Evolutionary conservation across 495 filamentous ascomycete genomes (phyloP), one percentile per base, ranked within the genome.

Genomic region (Tuber microsphaerosporum): DNA sequence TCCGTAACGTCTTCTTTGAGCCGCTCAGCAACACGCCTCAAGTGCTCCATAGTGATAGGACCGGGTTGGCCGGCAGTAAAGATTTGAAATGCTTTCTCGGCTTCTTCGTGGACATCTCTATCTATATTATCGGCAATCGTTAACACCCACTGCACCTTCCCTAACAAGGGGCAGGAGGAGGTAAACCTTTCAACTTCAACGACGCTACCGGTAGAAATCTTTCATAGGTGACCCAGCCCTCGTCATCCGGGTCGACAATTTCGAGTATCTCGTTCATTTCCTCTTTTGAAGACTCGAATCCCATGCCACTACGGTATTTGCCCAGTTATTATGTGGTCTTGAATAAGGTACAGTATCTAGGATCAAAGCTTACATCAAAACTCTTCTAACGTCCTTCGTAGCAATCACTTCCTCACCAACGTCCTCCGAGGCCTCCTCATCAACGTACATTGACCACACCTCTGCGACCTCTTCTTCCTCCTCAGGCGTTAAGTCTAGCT

Each of bases 381-480:
- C 93, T 79, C 92, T 89, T 65, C 92, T 87, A 73, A 97, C 91
- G 84, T 97, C 93, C 75, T 87, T 86, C n/a, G 87, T 89, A 14
- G 88, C 87, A 70, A 97, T 90, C 22, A 93, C 90, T 45, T 65
- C 65, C 46, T 79, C 74, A 77, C 90, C 91, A 70, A 92, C 88
- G 74, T 90, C 90, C 77, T 92, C 89, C 76, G 88, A 87, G 4
- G 89, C 86, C 81, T 89, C 89, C 45, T 90, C 88, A 73, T 91
- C 87, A 1, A 92, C 85, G 84, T 97, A 99, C 26, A 97, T 87
- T 44, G 87, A 84, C 84, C 95, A 99, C 22, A 93, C 94, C 84
- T 97, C 93, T 80, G 89, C 89, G 80, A 99, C 97, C 83, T 97
- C 93, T 78, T 88, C 86, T 83, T 99, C 95, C 85, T 97, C 91